Evolutionary conservation across 2,329 filamentous ascomycete species (phyloP).

Genomic region (Diaporthe caulivora): DNA sequence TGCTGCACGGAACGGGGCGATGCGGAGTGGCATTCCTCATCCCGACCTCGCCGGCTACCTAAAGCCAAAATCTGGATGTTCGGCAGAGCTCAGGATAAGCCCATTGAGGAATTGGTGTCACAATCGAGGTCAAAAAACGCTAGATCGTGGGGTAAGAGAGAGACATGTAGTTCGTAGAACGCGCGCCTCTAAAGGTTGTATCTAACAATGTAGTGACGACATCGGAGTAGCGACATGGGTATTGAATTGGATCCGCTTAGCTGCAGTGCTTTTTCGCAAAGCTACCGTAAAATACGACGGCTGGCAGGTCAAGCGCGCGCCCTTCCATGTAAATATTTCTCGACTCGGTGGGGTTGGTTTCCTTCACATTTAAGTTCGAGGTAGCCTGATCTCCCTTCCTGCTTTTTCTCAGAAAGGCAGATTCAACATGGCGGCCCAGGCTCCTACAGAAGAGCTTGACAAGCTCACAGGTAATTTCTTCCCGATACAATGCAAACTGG

Average conservation of each 20-base stretch:
- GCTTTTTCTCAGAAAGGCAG: slow-evolving; percentile 12
- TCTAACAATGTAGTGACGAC: slow-evolving; percentile 32
- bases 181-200: not conserved
- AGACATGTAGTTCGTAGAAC: not conserved
- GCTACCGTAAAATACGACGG: slow-evolving; percentile 12
- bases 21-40: slow-evolving; percentile 75
- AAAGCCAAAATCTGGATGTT: slow-evolving; percentile 29
- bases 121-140: not conserved
- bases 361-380: not conserved
- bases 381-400: slow-evolving; percentile 23
- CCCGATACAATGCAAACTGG: not conserved
- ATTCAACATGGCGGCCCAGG: slow-evolving; percentile 56
- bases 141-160: slow-evolving; percentile 4
- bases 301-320: not conserved
- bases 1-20: slow-evolving; percentile 47
- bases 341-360: slow-evolving; percentile 24
- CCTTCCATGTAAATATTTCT: slow-evolving; percentile 28
- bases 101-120: slow-evolving; percentile 2
- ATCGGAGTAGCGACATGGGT: slow-evolving; percentile 19
- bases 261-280: not conserved
- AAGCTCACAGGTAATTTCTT: slow-evolving; percentile 54
- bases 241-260: not conserved
- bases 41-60: slow-evolving; percentile 50
- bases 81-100: not conserved
- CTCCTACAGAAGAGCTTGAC: slow-evolving; percentile 54